A percentile compares a stretch with the other conserved stretches of the same genome.
Conservation (phyloP, 1,284 basidiomycete genomes). For the Ustilago cynodontis region DNA sequence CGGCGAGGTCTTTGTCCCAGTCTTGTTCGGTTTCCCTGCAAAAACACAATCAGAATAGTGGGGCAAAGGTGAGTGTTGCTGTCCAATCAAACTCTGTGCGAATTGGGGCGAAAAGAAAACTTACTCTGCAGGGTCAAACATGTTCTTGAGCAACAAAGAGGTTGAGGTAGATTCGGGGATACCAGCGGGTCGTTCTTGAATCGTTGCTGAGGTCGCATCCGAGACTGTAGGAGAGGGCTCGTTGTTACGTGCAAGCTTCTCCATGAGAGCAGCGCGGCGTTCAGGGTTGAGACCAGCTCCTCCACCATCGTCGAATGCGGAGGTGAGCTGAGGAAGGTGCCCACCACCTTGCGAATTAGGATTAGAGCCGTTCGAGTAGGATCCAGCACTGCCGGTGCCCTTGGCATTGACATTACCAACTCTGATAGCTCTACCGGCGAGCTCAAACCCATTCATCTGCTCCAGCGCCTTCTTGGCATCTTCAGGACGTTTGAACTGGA, state of each 20-base stretch:
- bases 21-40: conserved; percentile 85
- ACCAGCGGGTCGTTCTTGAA: conserved; percentile 75
- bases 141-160: conserved; percentile 81
- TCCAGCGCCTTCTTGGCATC: conserved; percentile 96
- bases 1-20: conserved; percentile 95
- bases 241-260: conserved; percentile 65
- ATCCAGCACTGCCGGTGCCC: conserved; percentile 34
- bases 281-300: conserved; percentile 63
- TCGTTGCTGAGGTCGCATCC: conserved; percentile 8
- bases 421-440: conserved; percentile 84
- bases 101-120: neutral
- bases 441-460: conserved; percentile 97
- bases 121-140: conserved; percentile 92
- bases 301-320: conserved; percentile 65
- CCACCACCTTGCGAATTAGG: conserved; percentile 32
- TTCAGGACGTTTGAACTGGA: conserved; percentile 88
- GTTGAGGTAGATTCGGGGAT: conserved; percentile 45
- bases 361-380: conserved; percentile 14
- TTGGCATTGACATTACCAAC: conserved; percentile 64
- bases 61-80: neutral
- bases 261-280: conserved; percentile 65
- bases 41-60: neutral
- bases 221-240: conserved; percentile 23
- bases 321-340: conserved; percentile 51
- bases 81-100: neutral